Evolutionary conservation across 1,139 yeast species (phyloP), one percentile per base, ranked within the genome.

Genomic region (Kluyveromyces sp.): DNA sequence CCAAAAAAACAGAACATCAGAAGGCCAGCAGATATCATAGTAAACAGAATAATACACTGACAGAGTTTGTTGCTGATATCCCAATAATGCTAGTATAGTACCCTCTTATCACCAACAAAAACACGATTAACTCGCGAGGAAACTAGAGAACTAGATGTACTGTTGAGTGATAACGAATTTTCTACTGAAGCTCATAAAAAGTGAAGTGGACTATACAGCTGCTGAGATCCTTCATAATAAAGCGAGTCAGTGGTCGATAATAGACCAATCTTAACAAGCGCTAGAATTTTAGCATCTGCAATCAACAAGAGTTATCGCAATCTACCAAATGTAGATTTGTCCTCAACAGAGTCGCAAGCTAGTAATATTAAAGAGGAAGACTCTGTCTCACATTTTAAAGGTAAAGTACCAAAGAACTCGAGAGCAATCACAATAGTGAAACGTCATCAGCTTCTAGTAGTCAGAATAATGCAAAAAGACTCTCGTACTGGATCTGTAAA

Each of bases 221-320:
- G 63, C 64, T 4, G 64, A 63, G 46, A 46, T 63, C 7, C 44
- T 63, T 29, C 66, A 63, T 49, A 47, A 63, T 46, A 64, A 65
- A 1, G 46, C 52, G 63, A 60, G 37, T 39, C 54, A 25, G 43
- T 39, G 2, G 51, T 61, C 29, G 66, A 63, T 45, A 52, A 56
- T 42, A 49, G 65, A 29, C 66, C 66, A 2, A 61, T 63, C 29
- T 49, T 63, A 33, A 52, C 66, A 2, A 55, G 43, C 41, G 66
- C 66, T 2, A 60, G 56, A 44, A 52, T 53, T 3, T 46, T 61
- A 29, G 65, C 61, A 6, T 57, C 59, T 38, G 63, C 65, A 6
- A 59, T 55, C 4, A 52, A 35, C 43, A 43, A 27, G 43, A 39
- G 25, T 27, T 42, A 3, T 33, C 41, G 4, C 41, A 31, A 25